Conservation (phyloP, 257 asterid species). For the Solanum piurae region DNA sequence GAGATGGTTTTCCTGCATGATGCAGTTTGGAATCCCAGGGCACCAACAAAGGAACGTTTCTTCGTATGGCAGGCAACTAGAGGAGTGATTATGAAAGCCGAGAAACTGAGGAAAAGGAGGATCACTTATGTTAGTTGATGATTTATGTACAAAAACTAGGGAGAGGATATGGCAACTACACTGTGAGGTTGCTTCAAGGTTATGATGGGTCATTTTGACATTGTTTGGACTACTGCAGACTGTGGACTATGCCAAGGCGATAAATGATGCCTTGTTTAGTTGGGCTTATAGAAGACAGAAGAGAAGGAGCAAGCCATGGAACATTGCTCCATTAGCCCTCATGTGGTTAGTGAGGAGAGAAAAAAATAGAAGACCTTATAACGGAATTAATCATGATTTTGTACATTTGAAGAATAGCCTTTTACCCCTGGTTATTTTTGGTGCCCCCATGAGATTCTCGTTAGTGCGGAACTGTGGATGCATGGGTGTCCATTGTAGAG, state of each 20-base stretch:
- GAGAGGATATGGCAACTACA: not conserved
- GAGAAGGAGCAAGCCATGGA: not conserved
- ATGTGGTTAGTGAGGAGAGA: not conserved
- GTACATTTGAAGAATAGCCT: not conserved
- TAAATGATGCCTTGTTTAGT: not conserved
- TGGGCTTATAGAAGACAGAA: not conserved
- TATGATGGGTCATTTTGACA: not conserved
- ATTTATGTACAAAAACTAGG: not conserved
- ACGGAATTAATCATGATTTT: not conserved
- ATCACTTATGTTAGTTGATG: not conserved
- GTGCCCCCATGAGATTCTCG: not conserved
- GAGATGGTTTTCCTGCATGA: not conserved
- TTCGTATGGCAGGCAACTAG: not conserved
- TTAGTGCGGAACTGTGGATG: not conserved
- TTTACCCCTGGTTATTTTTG: not conserved
- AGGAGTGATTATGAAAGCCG: not conserved
- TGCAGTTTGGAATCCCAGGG: not conserved
- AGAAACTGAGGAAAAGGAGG: not conserved
- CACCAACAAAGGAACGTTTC: not conserved
- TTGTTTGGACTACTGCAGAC: not conserved
- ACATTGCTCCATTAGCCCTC: not conserved
- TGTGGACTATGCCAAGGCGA: not conserved
- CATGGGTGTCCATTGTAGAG: not conserved
- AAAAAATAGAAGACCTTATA: not conserved
- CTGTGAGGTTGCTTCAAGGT: not conserved